Percentiles rank a stretch among this genome's conserved stretches.
These are phyloP conservation scores for Cryptosporidium sp. DNA, from an alignment of 169 alveolate species.

Conservation along the genomic window DNA sequence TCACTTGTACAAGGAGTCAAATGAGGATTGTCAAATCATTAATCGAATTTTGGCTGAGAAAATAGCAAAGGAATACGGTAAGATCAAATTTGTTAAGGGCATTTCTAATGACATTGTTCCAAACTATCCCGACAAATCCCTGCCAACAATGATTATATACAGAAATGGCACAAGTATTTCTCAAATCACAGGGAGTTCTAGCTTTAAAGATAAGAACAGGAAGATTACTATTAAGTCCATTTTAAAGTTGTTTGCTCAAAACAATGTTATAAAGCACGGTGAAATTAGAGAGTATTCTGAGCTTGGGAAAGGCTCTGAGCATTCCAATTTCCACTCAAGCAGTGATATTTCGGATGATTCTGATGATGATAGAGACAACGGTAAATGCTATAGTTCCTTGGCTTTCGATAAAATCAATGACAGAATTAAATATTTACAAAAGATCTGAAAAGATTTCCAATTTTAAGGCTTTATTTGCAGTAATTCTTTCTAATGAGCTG, in stretches of 20 bases:
- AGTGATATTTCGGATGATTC: neutral
- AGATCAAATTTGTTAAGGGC: conserved; percentile 83
- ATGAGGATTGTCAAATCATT: conserved; percentile 77
- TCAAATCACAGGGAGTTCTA: conserved; percentile 78
- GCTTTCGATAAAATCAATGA: conserved; percentile 38
- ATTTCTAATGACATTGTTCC: conserved; percentile 79
- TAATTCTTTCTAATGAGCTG: conserved; percentile 26
- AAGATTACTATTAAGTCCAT: conserved; percentile 29
- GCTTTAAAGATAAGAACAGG: conserved; percentile 37
- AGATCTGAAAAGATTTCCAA: conserved; percentile 47
- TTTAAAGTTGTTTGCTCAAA: conserved; percentile 4
- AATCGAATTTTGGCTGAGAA: conserved; percentile 72
- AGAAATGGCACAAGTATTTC: conserved; percentile 80
- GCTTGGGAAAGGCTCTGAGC: conserved; percentile 1
- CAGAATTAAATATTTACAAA: conserved; percentile 48
- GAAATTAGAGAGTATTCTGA: neutral
- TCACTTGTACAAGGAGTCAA: conserved; percentile 79
- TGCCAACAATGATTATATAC: conserved; percentile 83
- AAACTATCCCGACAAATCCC: conserved; percentile 81
- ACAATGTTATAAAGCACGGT: conserved; percentile 11
- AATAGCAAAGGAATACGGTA: conserved; percentile 77
- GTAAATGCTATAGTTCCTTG: conserved; percentile 59
- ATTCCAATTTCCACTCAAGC: neutral
- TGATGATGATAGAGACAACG: conserved; percentile 23
- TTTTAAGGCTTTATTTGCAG: conserved; percentile 8